A percentile compares a stretch with the other conserved stretches of the same genome.
phyloP scores from a whole-genome alignment of 164 flowering plant genomes.

The Magnolia changhungtana region DNA sequence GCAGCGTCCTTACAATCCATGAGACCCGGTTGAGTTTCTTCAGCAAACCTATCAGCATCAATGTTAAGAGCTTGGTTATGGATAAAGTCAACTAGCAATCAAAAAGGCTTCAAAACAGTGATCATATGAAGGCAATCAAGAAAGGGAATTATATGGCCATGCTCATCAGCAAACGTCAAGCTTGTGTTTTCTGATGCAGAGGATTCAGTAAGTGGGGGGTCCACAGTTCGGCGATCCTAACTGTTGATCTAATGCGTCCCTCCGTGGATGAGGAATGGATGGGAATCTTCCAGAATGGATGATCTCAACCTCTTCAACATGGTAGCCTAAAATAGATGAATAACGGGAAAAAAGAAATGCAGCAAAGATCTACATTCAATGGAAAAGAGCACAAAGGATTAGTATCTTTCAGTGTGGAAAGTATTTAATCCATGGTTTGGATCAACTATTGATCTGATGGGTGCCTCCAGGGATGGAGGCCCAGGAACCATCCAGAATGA shows the following conservation, averaged over 20 bases:
- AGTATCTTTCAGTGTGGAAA: no score
- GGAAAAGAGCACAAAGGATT: background rate
- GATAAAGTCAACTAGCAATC: no score
- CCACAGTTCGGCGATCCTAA: background rate
- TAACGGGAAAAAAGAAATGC: background rate
- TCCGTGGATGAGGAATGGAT: no score
- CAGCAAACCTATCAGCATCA: slow-evolving; percentile 45
- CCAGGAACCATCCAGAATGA: no score
- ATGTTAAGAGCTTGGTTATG: background rate
- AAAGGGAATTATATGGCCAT: background rate
- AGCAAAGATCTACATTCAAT: background rate
- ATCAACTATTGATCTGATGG: no score
- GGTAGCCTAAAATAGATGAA: no score
- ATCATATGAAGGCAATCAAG: background rate
- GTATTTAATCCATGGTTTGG: no score
- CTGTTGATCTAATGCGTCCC: no score
- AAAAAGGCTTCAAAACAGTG: no score
- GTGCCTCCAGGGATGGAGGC: no score
- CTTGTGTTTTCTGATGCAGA: background rate
- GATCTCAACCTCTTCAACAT: no score
- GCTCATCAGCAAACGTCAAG: background rate
- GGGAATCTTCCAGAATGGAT: no score
- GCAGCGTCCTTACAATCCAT: slow-evolving; percentile 66
- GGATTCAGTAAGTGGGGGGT: background rate
- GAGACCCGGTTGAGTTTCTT: slow-evolving; percentile 81